Evolutionary conservation across 2,329 filamentous ascomycete species (phyloP), one percentile per base, ranked within the genome.

Genomic region (Plectosphaerella plurivora): DNA sequence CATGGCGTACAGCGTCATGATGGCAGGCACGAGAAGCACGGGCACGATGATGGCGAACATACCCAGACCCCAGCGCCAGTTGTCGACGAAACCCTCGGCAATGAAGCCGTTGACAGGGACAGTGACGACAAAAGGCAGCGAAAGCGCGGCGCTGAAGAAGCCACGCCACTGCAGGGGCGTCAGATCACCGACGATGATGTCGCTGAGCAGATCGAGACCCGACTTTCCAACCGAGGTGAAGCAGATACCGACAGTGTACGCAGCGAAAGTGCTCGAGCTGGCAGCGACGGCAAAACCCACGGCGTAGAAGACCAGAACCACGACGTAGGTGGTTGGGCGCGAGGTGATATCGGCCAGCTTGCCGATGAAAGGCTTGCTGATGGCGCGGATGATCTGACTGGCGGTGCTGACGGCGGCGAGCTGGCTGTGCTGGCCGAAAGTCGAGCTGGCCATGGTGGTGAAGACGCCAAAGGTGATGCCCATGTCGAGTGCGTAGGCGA

Each of bases 11-110:
- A 86, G 71, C 2, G 82, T 71, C n/a, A 74, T 60, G 39, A 79
- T 78, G 35, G 85, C 72, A 0, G 84, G 83, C 11, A 79, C 56
- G 47, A 81, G 78, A 35, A 82, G 73, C 6, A 78, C 71, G 1
- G 83, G 83, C 5, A 83, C 64, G 41, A 86, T 74, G 57, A 87
- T 83, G 51, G 79, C 75, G 64, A 83, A 87, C 63, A 78, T 78
- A 49, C 83, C 83, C 59, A 82, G 79, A 3, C 77, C 83, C 83
- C 83, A 87, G 45, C 83, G 75, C 81, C 82, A 86, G 42, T 71
- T 58, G 22, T 71, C 68, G 5, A 64, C 56, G 39, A 73, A 71
- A 16, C 56, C 67, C 6, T 73, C 66, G 4, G 65, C 65, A 16
- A 76, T 74, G 59, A 72, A 72, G 1, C 71, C 72, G 24, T 71